Base-by-base conservation (phyloP, 345 rosid genomes). In the Linum tenue region DNA sequence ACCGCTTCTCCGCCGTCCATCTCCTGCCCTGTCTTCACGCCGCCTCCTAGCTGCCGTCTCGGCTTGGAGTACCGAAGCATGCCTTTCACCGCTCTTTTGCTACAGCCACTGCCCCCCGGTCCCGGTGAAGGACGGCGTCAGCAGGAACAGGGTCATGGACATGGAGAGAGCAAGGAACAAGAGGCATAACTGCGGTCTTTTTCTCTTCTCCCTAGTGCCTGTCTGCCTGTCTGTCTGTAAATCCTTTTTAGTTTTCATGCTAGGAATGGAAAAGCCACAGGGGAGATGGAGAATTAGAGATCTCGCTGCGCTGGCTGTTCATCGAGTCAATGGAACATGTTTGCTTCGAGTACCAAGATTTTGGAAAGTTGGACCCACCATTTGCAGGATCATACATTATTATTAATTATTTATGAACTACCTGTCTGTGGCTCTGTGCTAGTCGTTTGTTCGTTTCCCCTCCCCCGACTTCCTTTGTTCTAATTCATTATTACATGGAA, bases 81-180 rank as follows among this genome's bases (percentile, higher is more conserved):
- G 86, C 87, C 90, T 9, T 82, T 85, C 68, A 83, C 86, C 39
- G 84, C 86, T 38, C 63, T 85, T 67, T 44, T 85, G 74, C 50
- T 81, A 62, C 84, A 83, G 68, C 87, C 85, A 0, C 7, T 67
- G 5, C 41, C 73, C 56, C 57, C 58, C 6, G 73, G n/a, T n/a
- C n/a, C 50, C 31, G 73, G 48, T 39, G 73, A 63, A 35, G 71
- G 9, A 64, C 37, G 39, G 53, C 64, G 6, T 63, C 60, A 11
- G 73, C 48, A 50, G 81, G 51, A 44, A 44, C 12, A 72, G 62
- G 66, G 59, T 36, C 72, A 65, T 64, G 40, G 48, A 44, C 61
- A 61, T 10, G 50, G 7, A 44, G 51, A 44, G 3, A 44, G 8
- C 10, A 44, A 44, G 57, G 51, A 55, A 39, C 66, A 64, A 73